Evolutionary conservation across 2,329 filamentous ascomycete genomes (phyloP).

Genomic region (Colletotrichum theobromicola): DNA sequence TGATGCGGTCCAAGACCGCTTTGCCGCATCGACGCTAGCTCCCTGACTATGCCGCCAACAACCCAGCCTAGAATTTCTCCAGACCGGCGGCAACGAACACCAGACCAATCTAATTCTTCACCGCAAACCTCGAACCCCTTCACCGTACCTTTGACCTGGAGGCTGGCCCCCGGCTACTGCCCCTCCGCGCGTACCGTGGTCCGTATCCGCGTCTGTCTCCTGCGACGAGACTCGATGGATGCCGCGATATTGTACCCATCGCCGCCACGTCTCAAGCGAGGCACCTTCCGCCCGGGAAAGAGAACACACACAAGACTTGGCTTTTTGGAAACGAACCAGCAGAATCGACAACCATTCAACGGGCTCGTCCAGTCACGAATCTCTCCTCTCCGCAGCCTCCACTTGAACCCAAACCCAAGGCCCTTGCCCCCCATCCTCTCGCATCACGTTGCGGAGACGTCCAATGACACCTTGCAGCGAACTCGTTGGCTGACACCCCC

Average conservation of each 20-base stretch:
- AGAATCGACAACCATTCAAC: neutral
- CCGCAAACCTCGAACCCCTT: constrained; percentile 5
- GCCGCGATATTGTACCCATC: neutral
- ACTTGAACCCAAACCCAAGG: neutral
- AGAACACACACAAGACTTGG: neutral
- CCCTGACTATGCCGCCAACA: neutral
- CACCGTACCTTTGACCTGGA: constrained; percentile 5
- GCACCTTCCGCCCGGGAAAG: neutral
- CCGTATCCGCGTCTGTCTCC: neutral
- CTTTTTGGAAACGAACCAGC: neutral
- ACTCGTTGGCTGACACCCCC: constrained; percentile 5
- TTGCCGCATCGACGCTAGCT: constrained; percentile 11
- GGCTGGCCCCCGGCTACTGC: neutral
- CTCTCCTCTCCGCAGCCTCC: constrained; percentile 12
- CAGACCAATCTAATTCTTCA: constrained; percentile 7
- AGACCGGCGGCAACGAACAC: neutral
- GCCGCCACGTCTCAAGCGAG: neutral
- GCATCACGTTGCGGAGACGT: neutral
- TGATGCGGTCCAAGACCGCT: neutral
- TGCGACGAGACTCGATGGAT: neutral
- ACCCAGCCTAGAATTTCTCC: neutral
- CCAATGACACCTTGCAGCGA: neutral
- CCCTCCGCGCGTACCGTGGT: neutral
- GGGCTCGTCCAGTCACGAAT: neutral
- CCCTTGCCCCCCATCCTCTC: neutral